These are phyloP conservation scores for Talaromyces sp. DNA, from an alignment of 2,329 filamentous ascomycete species.

Conservation along the genomic window DNA sequence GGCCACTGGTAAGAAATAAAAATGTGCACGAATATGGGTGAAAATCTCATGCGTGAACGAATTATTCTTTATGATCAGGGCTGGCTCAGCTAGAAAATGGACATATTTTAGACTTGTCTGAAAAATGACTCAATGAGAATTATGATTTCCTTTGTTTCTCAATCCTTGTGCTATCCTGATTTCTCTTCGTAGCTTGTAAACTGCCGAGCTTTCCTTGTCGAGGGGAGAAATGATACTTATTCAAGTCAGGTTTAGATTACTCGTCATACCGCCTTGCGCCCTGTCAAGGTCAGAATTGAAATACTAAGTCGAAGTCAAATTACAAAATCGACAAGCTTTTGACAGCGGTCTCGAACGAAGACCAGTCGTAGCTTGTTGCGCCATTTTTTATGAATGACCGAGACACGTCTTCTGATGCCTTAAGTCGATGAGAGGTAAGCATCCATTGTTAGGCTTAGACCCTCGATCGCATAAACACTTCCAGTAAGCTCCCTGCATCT, in stretches of 20 bases:
- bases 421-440: neutral
- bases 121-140: conserved; percentile 17
- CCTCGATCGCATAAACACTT: neutral
- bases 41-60: conserved; percentile 6
- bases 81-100: conserved; percentile 10
- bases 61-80: conserved; percentile 11
- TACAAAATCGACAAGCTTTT: neutral
- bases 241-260: neutral
- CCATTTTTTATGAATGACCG: neutral
- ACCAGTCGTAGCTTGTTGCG: neutral
- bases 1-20: conserved; percentile 68
- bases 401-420: neutral
- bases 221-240: neutral
- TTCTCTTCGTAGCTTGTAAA: neutral
- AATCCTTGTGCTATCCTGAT: neutral
- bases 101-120: conserved; percentile 13
- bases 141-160: conserved; percentile 13
- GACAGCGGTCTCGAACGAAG: neutral
- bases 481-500: neutral
- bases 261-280: neutral
- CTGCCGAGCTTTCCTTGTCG: neutral
- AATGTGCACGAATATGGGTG: conserved; percentile 4
- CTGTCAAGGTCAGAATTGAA: neutral
- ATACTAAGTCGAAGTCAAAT: neutral
- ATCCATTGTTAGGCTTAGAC: neutral